A percentile compares a stretch with the other conserved stretches of the same genome.
Conservation (phyloP, 257 asterid species). For the Fraxinus excelsior region DNA sequence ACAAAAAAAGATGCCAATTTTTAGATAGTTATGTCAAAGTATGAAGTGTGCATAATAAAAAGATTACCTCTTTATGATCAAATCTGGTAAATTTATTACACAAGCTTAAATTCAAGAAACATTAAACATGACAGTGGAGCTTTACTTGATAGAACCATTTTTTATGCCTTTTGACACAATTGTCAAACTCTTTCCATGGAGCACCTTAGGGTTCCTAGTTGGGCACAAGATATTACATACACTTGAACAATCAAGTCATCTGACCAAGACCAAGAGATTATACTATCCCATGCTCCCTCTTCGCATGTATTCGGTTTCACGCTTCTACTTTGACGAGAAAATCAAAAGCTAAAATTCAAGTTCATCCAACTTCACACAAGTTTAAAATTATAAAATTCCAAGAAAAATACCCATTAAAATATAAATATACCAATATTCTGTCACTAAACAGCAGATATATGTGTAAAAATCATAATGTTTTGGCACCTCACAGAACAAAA, state of each 20-base stretch:
- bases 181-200: background rate
- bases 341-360: background rate
- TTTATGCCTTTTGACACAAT: background rate
- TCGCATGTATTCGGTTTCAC: background rate
- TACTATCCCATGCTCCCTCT: background rate
- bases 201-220: background rate
- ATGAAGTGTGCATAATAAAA: background rate
- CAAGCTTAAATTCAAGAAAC: background rate
- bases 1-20: conserved; percentile 9
- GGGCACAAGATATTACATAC: background rate
- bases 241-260: background rate
- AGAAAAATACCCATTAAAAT: no score
- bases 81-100: background rate
- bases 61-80: conserved; percentile 4
- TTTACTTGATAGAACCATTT: conserved; percentile 8
- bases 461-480: background rate
- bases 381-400: no score
- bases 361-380: no score
- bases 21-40: conserved; percentile 3
- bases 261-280: background rate
- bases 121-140: background rate
- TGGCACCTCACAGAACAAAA: background rate
- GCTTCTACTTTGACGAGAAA: background rate
- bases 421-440: background rate
- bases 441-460: background rate